Percentiles rank a stretch among this genome's conserved stretches.
Conservation (phyloP, 192 early-diverging fungal genomes). For the Ambispora gerdemannii region DNA sequence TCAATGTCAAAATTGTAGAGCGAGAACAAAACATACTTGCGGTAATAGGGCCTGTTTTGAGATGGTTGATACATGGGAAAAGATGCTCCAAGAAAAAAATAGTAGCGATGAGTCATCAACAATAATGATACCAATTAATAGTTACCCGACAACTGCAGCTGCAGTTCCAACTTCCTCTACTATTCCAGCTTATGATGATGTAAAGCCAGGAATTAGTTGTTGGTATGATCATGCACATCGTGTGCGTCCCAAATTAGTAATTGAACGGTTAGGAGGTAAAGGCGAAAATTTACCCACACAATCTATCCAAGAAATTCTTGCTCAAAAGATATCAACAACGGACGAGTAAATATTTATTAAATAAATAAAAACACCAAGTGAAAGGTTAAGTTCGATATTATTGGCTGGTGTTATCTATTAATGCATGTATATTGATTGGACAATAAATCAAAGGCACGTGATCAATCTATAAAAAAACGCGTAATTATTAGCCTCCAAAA, state of each 20-base stretch:
- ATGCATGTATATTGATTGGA: too few species aligned
- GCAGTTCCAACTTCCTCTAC: not conserved
- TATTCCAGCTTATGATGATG: constrained; percentile 16
- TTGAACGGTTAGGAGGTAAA: constrained; percentile 24
- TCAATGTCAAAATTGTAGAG: constrained; percentile 57
- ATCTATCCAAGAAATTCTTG: not conserved
- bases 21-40: constrained; percentile 49
- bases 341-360: too few species aligned
- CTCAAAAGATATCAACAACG: too few species aligned
- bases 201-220: constrained; percentile 8
- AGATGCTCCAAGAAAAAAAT: too few species aligned
- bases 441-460: too few species aligned
- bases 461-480: too few species aligned
- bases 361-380: too few species aligned
- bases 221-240: constrained; percentile 27
- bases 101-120: constrained; percentile 6
- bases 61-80: constrained; percentile 39
- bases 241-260: constrained; percentile 16
- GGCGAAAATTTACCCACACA: not conserved
- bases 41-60: constrained; percentile 47
- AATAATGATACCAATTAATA: too few species aligned
- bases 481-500: too few species aligned
- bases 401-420: too few species aligned
- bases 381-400: too few species aligned
- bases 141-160: too few species aligned